Evolutionary conservation across 2,329 filamentous ascomycete species (phyloP).

Genomic region (Aspergillus brasiliensis): DNA sequence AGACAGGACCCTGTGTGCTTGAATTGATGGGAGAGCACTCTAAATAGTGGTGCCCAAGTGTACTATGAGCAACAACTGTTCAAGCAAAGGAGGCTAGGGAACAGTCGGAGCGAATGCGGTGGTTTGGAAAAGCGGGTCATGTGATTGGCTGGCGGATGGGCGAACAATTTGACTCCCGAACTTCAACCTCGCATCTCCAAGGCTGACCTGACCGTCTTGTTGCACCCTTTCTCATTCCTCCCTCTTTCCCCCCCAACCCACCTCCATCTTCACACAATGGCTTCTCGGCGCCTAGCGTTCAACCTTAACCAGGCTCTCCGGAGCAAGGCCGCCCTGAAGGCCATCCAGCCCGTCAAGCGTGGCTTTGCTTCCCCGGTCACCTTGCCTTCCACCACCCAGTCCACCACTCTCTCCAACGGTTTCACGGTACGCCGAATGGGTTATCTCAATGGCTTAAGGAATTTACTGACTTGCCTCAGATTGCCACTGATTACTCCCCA

Average conservation of each 20-base stretch:
- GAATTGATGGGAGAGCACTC: no score
- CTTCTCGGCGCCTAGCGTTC: constrained; percentile 94
- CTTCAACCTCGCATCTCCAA: constrained; percentile 44
- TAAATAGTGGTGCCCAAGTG: no score
- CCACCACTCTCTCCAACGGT: constrained; percentile 94
- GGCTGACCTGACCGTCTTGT: constrained; percentile 28
- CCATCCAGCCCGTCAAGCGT: constrained; percentile 75
- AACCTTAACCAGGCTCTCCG: constrained; percentile 90
- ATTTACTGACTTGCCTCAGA: constrained; percentile 58
- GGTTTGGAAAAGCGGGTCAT: constrained; percentile 47
- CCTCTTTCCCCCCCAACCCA: constrained; percentile 48
- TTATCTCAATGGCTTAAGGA: constrained; percentile 24
- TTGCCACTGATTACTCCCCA: constrained; percentile 96
- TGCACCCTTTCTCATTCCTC: constrained; percentile 45
- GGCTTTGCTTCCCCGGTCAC: constrained; percentile 84
- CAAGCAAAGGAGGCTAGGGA: constrained; percentile 23
- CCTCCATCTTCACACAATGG: constrained; percentile 64
- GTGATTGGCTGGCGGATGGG: constrained; percentile 46
- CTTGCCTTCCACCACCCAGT: constrained; percentile 79
- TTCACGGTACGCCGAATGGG: constrained; percentile 70
- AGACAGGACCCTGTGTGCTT: neutral
- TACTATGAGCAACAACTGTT: no score
- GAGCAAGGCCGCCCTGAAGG: constrained; percentile 79
- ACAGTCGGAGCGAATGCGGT: constrained; percentile 36
- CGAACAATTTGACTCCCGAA: constrained; percentile 51